Conservation (phyloP, 306 rosid genomes). For the Cucumis cinereus region DNA sequence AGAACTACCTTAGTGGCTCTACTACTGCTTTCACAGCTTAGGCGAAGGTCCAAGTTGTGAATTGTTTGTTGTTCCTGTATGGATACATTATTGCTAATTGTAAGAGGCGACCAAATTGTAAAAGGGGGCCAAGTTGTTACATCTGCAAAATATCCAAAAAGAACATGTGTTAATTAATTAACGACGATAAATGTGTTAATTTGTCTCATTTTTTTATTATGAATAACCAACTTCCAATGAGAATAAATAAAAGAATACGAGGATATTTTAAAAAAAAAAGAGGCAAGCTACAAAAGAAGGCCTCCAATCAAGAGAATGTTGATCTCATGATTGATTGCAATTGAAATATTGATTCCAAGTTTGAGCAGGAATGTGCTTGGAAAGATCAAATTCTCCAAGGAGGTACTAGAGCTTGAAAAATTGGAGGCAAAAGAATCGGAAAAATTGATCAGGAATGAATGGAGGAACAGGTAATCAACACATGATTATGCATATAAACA, state of each 20-base stretch:
- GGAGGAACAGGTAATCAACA: background rate
- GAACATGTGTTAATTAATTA: background rate
- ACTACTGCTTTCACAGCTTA: slow-evolving; percentile 1
- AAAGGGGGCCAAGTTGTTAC: slow-evolving; percentile 6
- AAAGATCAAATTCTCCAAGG: background rate
- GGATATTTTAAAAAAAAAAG: no score
- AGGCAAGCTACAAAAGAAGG: background rate
- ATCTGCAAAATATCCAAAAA: background rate
- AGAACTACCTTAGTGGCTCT: background rate
- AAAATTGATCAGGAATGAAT: background rate
- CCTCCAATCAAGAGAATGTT: background rate
- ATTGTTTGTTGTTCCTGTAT: background rate
- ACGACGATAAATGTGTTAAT: background rate
- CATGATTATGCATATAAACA: background rate
- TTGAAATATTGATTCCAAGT: background rate
- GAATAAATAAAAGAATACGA: no score
- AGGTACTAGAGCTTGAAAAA: background rate
- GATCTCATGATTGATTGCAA: background rate
- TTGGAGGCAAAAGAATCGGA: background rate
- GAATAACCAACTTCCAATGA: no score
- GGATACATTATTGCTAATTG: background rate
- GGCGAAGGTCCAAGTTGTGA: slow-evolving; percentile 2
- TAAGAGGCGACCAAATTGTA: background rate
- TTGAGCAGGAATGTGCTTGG: no score
- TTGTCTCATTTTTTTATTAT: background rate